Percentiles rank a stretch among this genome's conserved stretches.
Conservation (phyloP, 768 basidiomycete species). For the Trametes elegans region DNA sequence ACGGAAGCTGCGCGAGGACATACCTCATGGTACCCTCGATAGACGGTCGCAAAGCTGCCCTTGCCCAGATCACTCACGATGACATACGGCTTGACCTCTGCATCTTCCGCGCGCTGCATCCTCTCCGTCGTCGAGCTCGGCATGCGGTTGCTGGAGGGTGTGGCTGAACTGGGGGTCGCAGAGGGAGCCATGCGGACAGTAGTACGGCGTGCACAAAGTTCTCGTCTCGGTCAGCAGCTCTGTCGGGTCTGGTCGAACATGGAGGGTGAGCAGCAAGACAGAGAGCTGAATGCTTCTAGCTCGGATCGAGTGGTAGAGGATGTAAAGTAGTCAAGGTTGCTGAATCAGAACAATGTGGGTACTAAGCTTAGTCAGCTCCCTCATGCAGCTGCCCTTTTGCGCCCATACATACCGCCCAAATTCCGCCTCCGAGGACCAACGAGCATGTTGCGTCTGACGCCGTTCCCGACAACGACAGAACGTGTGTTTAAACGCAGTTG, state of each 20-base stretch:
- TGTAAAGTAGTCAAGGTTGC: too few relatives aligned
- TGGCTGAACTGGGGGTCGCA: constrained; percentile 13
- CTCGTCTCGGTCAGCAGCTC: not conserved
- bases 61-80: constrained; percentile 77
- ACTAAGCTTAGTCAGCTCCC: too few relatives aligned
- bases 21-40: constrained; percentile 90
- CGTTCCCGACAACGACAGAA: too few relatives aligned
- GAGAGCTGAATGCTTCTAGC: constrained; percentile 8
- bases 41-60: constrained; percentile 96
- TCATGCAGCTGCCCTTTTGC: too few relatives aligned
- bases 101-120: constrained; percentile 46
- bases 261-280: not conserved
- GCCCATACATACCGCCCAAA: too few relatives aligned
- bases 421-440: too few relatives aligned
- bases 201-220: constrained; percentile 4
- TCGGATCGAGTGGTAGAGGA: too few relatives aligned
- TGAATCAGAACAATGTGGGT: too few relatives aligned
- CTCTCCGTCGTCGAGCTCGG: constrained; percentile 20
- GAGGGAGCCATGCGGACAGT: constrained; percentile 27
- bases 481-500: too few relatives aligned
- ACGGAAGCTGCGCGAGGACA: not conserved
- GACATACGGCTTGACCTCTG: constrained; percentile 75
- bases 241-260: not conserved
- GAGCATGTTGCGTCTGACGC: too few relatives aligned
- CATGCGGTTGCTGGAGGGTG: constrained; percentile 19